These are phyloP conservation scores for Sextonia rubra DNA, from an alignment of 164 flowering plant genomes.

Conservation along the genomic window DNA sequence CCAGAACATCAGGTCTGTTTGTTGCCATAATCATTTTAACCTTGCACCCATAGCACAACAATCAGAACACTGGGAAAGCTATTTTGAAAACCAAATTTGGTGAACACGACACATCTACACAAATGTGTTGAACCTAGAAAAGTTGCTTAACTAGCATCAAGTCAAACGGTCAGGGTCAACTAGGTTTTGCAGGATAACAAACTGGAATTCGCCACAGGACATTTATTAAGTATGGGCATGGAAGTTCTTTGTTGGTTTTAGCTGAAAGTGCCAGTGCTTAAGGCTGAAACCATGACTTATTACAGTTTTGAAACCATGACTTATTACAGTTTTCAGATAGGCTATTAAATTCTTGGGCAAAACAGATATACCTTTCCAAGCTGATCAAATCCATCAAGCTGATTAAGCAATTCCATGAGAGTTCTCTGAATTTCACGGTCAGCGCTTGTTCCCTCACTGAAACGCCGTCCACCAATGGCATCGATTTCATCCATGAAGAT, in stretches of 20 bases:
- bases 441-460: slow-evolving; percentile 90
- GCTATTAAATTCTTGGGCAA: neutral
- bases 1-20: slow-evolving; percentile 92
- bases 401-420: slow-evolving; percentile 90
- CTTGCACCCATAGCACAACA: slow-evolving; percentile 22
- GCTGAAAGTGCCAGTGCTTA: neutral
- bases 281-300: neutral
- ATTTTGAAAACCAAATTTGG: neutral
- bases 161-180: too few species aligned
- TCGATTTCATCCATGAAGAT: slow-evolving; percentile 99
- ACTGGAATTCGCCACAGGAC: too few species aligned
- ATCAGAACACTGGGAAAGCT: too few species aligned
- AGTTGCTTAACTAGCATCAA: too few species aligned
- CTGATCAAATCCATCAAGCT: slow-evolving; percentile 95
- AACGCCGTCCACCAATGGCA: slow-evolving; percentile 96
- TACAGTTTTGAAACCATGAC: too few species aligned
- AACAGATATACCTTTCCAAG: slow-evolving; percentile 68
- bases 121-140: too few species aligned
- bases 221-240: neutral
- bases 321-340: too few species aligned
- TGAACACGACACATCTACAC: neutral
- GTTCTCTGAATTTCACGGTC: slow-evolving; percentile 97
- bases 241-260: neutral
- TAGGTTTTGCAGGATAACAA: too few species aligned
- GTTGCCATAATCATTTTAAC: slow-evolving; percentile 99